Percentiles rank a stretch among this genome's conserved stretches.
Evolutionary conservation across 768 basidiomycete genomes (phyloP).

Genomic region (Leucocoprinus leucothites): DNA sequence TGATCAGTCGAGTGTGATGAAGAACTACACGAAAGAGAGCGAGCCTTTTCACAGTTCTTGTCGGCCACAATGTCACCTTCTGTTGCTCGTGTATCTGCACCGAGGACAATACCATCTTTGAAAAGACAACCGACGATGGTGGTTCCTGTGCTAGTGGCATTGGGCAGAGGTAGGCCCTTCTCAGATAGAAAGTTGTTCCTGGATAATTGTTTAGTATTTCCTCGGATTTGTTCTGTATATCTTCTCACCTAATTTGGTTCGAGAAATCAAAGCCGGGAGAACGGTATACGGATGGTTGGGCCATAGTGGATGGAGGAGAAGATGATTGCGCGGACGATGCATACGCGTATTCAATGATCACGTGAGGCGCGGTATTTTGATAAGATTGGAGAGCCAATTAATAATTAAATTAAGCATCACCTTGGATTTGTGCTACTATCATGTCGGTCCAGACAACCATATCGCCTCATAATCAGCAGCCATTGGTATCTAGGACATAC

Average conservation of each 20-base stretch:
- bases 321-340: not conserved
- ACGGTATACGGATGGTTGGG: slow-evolving; percentile 43
- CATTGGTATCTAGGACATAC: slow-evolving; percentile 64
- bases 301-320: slow-evolving; percentile 31
- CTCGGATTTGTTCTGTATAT: not conserved
- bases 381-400: slow-evolving; percentile 1
- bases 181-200: slow-evolving; percentile 73
- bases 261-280: slow-evolving; percentile 75
- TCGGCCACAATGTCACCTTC: slow-evolving; percentile 94
- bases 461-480: slow-evolving; percentile 74
- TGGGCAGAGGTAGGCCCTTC: slow-evolving; percentile 73
- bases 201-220: not conserved
- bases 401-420: too few relatives aligned
- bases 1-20: not conserved
- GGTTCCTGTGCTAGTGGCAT: slow-evolving; percentile 90
- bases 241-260: slow-evolving; percentile 59
- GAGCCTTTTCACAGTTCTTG: slow-evolving; percentile 99
- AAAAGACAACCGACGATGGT: slow-evolving; percentile 97
- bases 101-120: slow-evolving; percentile 89
- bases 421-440: slow-evolving; percentile 25
- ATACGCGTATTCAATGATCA: slow-evolving; percentile 10
- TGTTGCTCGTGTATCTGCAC: slow-evolving; percentile 96
- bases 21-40: slow-evolving; percentile 1
- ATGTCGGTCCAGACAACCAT: slow-evolving; percentile 74
- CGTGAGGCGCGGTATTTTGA: not conserved